phyloP scores from a whole-genome alignment of 768 basidiomycete genomes.

The Auricularia cornea region DNA sequence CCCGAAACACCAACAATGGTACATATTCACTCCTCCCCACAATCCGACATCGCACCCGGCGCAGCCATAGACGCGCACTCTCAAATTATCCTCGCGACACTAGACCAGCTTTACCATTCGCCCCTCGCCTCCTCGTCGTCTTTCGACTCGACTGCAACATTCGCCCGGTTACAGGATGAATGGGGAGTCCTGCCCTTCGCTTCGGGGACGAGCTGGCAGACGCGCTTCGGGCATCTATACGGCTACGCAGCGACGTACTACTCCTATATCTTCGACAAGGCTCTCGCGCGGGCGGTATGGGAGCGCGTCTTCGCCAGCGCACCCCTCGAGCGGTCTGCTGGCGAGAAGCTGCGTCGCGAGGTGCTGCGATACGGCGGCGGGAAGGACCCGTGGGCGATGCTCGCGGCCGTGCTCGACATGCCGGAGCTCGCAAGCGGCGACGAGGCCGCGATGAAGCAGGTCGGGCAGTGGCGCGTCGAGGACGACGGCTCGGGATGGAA shows the following conservation, averaged over 20 bases:
- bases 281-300: conserved; percentile 93
- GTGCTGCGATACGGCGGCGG: conserved; percentile 80
- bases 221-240: conserved; percentile 90
- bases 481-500: conserved; percentile 50
- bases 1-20: not conserved
- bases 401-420: conserved; percentile 56
- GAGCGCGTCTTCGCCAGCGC: conserved; percentile 56
- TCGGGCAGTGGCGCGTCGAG: conserved; percentile 83
- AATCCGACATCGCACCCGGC: conserved; percentile 13
- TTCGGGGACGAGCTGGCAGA: conserved; percentile 83
- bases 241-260: conserved; percentile 98
- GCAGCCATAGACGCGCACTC: conserved; percentile 75
- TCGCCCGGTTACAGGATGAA: conserved; percentile 52
- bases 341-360: conserved; percentile 73
- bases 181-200: conserved; percentile 81
- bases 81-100: conserved; percentile 78
- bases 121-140: conserved; percentile 39
- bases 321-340: conserved; percentile 62
- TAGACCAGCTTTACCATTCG: conserved; percentile 91
- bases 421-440: conserved; percentile 67
- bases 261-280: conserved; percentile 92
- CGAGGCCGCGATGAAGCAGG: conserved; percentile 75
- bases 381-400: conserved; percentile 90
- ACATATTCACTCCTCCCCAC: conserved; percentile 19
- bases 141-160: conserved; percentile 68